Base-by-base conservation (phyloP, 345 rosid species). In the Aquilaria malaccensis region DNA sequence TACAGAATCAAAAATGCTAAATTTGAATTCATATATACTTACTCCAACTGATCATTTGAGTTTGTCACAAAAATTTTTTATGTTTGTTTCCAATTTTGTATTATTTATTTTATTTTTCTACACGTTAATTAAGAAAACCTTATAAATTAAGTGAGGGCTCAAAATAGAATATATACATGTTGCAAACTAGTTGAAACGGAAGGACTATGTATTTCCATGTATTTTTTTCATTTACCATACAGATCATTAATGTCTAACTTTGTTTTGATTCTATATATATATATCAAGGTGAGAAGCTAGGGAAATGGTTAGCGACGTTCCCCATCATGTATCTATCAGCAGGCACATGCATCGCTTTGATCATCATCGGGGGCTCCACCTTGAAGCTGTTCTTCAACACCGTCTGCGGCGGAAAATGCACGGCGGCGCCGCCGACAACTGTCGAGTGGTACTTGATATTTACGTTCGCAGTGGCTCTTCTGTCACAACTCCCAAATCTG, bases 401-500 rank as follows among this genome's bases (percentile, higher is more conserved):
- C 7, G 14, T 72, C 45, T 74, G 84, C 13, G 83, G 70, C 11
- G 75, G 63, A 13, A 57, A 78, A 2, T 79, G 83, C 73, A 52
- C 60, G 2, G 70, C 76, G 0, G 47, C 55, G 37, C 83, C 84
- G 50, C 74, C 83, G 37, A 76, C 81, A 29, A n/a, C 73, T 0
- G 69, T 76, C n/a, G 78, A 86, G 63, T 83, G 93, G 73, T 81
- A 65, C 73, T 52, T 83, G 50, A 65, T 86, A 63, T 86, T 83
- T 61, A 79, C 83, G 2, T 54, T 72, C 30, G 71, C 67, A 0
- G 82, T 85, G 0, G 74, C 81, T 13, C 41, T 80, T 45, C 71
- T 86, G 10, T 76, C 93, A 52, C 93, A 81, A 64, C 83, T 83
- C 55, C 93, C 89, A 1, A 83, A 83, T 74, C 67, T 86, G 58